Conservation (phyloP, 1,284 basidiomycete genomes). For the Trametes hirsuta region DNA sequence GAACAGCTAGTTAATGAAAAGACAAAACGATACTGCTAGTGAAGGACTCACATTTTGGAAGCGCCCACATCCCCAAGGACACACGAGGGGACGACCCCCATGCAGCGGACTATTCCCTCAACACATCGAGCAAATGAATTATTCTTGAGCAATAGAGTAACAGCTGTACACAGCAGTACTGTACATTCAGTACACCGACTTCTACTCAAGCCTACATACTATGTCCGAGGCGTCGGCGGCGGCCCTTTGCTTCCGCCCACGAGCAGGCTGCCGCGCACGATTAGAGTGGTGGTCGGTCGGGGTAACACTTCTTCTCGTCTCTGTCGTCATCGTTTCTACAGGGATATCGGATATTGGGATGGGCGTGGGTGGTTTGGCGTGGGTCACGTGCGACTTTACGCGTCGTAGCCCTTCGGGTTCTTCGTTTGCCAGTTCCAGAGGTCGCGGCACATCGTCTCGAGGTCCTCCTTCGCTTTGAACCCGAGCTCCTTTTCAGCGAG, state of each 20-base stretch:
- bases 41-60: neutral
- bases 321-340: neutral
- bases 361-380: neutral
- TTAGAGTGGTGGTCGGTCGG: conserved; percentile 8
- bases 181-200: conserved; percentile 11
- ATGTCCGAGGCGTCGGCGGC: conserved; percentile 5
- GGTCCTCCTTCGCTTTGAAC: conserved; percentile 82
- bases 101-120: neutral
- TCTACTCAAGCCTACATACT: conserved; percentile 15
- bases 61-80: neutral
- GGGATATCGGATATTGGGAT: neutral
- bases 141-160: conserved; percentile 1
- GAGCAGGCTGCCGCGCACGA: neutral
- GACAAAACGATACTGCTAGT: too few species aligned
- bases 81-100: neutral
- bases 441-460: conserved; percentile 92
- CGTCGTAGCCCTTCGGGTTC: conserved; percentile 76
- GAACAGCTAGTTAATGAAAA: too few species aligned
- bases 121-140: neutral
- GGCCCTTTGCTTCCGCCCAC: neutral
- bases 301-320: neutral
- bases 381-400: neutral
- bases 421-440: conserved; percentile 93
- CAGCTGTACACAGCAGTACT: conserved; percentile 7
- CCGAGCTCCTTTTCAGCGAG: conserved; percentile 94